Base-by-base conservation (phyloP, 106 monocot species). In the Dioscorea dumetorum region DNA sequence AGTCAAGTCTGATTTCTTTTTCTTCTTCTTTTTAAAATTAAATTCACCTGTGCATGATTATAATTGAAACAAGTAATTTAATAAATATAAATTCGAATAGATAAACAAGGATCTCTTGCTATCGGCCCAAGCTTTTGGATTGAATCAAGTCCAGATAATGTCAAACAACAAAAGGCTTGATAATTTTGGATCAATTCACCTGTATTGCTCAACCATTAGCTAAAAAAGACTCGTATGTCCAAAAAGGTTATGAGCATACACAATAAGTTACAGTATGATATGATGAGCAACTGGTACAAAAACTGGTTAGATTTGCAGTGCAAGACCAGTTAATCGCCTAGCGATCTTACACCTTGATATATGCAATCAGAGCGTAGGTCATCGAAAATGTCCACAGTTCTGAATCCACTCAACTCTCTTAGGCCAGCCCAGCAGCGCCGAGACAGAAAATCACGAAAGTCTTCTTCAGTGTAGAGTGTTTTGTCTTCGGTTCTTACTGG, bases 381-480 rank as follows among this genome's bases (percentile, higher is more conserved):
- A 64, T 86, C 88, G 57, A 95, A 62, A 8, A 60, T 79, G 70
- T 85, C 85, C 49, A 78, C 78, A 21, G 21, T 81, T 73, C 81
- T 81, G 65, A 85, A 86, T 59, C 85, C 81, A 50, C 76, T 80
- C 3, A 83, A 67, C 71, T 95, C 95, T 77, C 91, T 85, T 12
- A 95, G 72, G 14, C 88, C 68, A 33, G 75, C 76, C 91, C 91
- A 95, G 48, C 85, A 79, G 16, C 83, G 81, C 13, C 83, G 85
- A 15, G 58, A 61, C 14, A 95, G 81, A 60, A 88, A 91, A 33
- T 95, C 85, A n/a, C 68, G 79, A 18, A 95, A 88, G 66, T 95
- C 91, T 20, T 95, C 91, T 71, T 88, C 88, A 0, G 91, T 88
- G 73, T 91, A 95, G 33, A 95, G 73, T 4, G 83, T 95, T 56